These are phyloP conservation scores for Barnettozyma salicaria DNA, from an alignment of 805 yeast species.

Conservation along the genomic window DNA sequence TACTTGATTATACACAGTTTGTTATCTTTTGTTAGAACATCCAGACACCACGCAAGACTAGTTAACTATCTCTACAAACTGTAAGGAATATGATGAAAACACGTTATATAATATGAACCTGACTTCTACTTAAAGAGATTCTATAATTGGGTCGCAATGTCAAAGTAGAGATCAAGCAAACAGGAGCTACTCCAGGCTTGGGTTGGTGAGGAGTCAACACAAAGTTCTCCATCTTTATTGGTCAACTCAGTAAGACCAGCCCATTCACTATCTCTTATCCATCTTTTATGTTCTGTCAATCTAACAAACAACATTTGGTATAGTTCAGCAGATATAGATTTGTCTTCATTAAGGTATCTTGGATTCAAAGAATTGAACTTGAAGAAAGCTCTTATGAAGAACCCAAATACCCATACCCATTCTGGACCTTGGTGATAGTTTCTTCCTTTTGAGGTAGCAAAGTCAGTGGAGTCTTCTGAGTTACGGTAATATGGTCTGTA, in stretches of 20 bases:
- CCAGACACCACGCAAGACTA: constrained; percentile 25
- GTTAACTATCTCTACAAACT: too few species aligned
- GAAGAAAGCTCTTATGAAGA: constrained; percentile 73
- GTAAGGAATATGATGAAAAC: background rate
- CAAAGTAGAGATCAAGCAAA: constrained; percentile 71
- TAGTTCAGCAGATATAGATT: constrained; percentile 43
- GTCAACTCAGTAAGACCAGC: constrained; percentile 92
- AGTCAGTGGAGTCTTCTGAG: constrained; percentile 74
- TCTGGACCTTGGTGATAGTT: constrained; percentile 99
- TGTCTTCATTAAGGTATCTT: constrained; percentile 28
- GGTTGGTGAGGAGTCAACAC: constrained; percentile 87
- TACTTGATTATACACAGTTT: too few species aligned
- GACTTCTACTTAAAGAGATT: too few species aligned
- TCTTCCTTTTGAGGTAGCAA: constrained; percentile 90
- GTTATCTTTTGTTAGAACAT: constrained; percentile 47
- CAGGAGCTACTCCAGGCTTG: constrained; percentile 97
- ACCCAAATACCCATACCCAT: constrained; percentile 94
- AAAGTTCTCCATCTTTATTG: constrained; percentile 75
- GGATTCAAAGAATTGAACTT: constrained; percentile 43
- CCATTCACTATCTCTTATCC: constrained; percentile 81
- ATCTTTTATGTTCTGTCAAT: constrained; percentile 55
- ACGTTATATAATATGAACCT: constrained; percentile 32
- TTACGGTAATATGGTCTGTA: constrained; percentile 87
- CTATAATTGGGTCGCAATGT: too few species aligned
- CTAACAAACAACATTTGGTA: constrained; percentile 56